A percentile compares a stretch with the other conserved stretches of the same genome.
These are phyloP conservation scores for Trichosporon faecale DNA, from an alignment of 1,284 basidiomycete genomes.

Conservation along the genomic window DNA sequence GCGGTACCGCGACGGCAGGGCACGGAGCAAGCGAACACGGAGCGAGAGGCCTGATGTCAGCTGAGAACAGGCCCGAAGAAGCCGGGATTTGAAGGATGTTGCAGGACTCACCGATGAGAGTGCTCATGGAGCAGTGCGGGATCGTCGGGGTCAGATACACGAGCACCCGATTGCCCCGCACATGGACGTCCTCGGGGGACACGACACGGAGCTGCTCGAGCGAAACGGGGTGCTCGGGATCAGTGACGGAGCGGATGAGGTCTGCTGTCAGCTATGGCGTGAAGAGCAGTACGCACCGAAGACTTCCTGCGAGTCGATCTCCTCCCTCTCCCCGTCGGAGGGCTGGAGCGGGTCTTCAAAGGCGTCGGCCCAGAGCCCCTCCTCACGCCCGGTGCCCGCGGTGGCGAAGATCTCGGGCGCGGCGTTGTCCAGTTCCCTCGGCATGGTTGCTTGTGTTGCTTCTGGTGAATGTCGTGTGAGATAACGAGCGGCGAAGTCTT, in stretches of 20 bases:
- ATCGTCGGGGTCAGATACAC: constrained; percentile 96
- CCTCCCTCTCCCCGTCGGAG: constrained; percentile 53
- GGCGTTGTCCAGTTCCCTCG: constrained; percentile 44
- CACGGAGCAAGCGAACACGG: constrained; percentile 82
- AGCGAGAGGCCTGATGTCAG: constrained; percentile 72
- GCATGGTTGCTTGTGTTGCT: constrained; percentile 28
- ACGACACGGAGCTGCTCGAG: constrained; percentile 96
- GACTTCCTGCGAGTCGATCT: constrained; percentile 60
- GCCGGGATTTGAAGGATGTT: neutral
- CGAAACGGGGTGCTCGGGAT: constrained; percentile 94
- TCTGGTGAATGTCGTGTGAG: neutral
- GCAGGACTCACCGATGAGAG: constrained; percentile 75
- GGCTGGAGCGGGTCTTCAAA: constrained; percentile 8
- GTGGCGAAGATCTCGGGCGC: constrained; percentile 48
- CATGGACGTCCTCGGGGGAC: constrained; percentile 77
- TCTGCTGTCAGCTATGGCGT: constrained; percentile 60
- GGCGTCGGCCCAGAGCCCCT: constrained; percentile 23
- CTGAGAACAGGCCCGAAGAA: neutral
- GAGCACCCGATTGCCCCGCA: constrained; percentile 68
- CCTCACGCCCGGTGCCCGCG: constrained; percentile 21
- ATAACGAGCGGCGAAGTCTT: neutral
- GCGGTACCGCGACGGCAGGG: constrained; percentile 88
- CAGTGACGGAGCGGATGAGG: constrained; percentile 85
- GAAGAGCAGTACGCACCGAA: constrained; percentile 53
- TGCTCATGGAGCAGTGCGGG: constrained; percentile 97